Evolutionary conservation across 192 early-diverging fungal species (phyloP).

Genomic region (Backusella luteola): DNA sequence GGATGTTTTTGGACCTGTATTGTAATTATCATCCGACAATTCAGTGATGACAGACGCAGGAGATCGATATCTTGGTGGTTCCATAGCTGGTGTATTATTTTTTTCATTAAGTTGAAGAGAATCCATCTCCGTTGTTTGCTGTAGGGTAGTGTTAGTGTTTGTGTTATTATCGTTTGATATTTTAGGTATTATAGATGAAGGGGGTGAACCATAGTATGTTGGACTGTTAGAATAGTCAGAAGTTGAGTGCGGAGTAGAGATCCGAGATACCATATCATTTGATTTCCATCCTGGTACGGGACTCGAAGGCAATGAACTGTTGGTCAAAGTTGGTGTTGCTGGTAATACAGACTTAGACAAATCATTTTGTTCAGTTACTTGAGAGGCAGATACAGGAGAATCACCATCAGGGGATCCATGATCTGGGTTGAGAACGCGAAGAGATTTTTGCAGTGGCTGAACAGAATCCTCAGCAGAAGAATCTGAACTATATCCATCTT

Average conservation of each 20-base stretch:
- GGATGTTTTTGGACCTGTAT: not conserved
- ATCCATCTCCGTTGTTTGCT: not conserved
- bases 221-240: not conserved
- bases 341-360: not conserved
- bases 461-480: not conserved
- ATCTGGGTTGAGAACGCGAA: conserved; percentile 10
- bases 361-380: not conserved
- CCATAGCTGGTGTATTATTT: not conserved
- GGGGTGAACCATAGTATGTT: not conserved
- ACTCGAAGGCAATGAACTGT: not conserved
- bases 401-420: not conserved
- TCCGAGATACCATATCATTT: not conserved
- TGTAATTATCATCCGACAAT: not conserved
- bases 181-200: not conserved
- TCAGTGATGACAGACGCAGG: not conserved
- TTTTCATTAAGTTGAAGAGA: not conserved
- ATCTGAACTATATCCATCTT: conserved; percentile 6
- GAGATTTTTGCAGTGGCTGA: not conserved
- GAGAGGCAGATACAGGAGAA: not conserved
- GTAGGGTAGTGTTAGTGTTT: not conserved
- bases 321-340: not conserved
- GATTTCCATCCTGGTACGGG: not conserved
- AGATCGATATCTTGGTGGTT: not conserved
- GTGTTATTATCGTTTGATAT: not conserved
- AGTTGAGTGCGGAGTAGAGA: not conserved